Base-by-base conservation (phyloP, 805 yeast genomes). In the Lipomyces mesembrius region DNA sequence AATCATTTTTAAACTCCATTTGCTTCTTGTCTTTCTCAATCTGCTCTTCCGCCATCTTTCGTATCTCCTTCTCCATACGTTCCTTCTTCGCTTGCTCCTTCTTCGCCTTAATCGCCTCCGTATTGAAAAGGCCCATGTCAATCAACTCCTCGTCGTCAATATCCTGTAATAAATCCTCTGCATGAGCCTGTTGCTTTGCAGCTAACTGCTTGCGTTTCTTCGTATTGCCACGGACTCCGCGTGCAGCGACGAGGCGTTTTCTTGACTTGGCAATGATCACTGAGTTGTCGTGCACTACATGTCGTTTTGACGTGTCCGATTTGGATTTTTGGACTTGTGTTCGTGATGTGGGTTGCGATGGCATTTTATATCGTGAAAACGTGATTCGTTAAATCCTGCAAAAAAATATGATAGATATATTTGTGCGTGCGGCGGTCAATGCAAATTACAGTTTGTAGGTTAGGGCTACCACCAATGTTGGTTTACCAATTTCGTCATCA, bases 291-390 rank as follows among this genome's bases (percentile, higher is more conserved):
- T 9, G 17, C 22, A 43, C 49, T 2, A n/a, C 49, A 43, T 17
- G 49, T 7, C 49, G 49, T 17, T 43, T 43, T 43, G 49, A 43
- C 49, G 20, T n/a, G 22, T n/a, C 49, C 9, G 22, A 43, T 6
- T 59, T 51, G 37, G 57, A 17, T 11, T 59, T 59, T 20, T 22
- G 57, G 34, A 59, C 34, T 27, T 57, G 60, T 35, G 60, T 35
- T 22, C 60, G 60, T 11, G 60, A 57, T 7, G 60, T 57, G 25
- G 46, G 60, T 37, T 57, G 46, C 9, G 60, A 57, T 20, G 60
- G 60, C 60, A 57, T 57, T 17, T 43, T 2, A 43, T 17, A 17
- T n/a, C 20, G 49, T 8, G 39, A 17, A 3, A 5, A 17, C 8
- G 49, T 17, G 9, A 5, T 5, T 17, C 14, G 14, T 14, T 43